A percentile compares a stretch with the other conserved stretches of the same genome.
phyloP scores from a whole-genome alignment of 202 grass and related monocot genomes.

The Carex sylvatica region DNA sequence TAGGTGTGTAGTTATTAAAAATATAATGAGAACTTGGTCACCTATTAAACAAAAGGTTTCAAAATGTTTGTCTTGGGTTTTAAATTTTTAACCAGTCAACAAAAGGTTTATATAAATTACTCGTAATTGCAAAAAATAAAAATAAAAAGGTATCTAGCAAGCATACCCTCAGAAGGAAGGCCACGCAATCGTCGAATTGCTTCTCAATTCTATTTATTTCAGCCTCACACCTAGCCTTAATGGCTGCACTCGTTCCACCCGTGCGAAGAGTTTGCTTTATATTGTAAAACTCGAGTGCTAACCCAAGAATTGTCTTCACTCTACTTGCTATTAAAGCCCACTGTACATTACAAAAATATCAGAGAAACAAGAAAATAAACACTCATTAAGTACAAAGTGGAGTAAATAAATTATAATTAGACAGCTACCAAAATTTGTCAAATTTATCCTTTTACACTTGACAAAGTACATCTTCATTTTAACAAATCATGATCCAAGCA shows the following conservation, averaged over 20 bases:
- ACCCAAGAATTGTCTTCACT: constrained; percentile 89
- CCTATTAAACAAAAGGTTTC: neutral
- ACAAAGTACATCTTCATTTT: neutral
- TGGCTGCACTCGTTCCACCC: constrained; percentile 59
- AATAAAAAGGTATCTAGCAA: neutral
- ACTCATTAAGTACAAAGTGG: neutral
- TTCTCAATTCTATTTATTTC: constrained; percentile 90
- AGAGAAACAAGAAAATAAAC: neutral
- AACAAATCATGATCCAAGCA: neutral
- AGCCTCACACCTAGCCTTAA: constrained; percentile 74
- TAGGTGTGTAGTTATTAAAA: neutral
- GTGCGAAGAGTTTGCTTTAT: constrained; percentile 70
- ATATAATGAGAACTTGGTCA: neutral
- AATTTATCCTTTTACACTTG: neutral
- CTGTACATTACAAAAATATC: constrained; percentile 28
- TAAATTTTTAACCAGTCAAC: neutral
- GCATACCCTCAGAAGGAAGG: constrained; percentile 76
- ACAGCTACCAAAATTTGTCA: neutral
- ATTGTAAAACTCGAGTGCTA: constrained; percentile 82
- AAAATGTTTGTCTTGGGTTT: neutral
- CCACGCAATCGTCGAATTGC: constrained; percentile 80
- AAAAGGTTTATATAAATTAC: neutral
- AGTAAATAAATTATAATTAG: neutral
- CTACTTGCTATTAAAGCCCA: constrained; percentile 86
- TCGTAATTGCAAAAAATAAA: neutral